Conservation (phyloP, 306 rosid species). For the Vicia sativa region DNA sequence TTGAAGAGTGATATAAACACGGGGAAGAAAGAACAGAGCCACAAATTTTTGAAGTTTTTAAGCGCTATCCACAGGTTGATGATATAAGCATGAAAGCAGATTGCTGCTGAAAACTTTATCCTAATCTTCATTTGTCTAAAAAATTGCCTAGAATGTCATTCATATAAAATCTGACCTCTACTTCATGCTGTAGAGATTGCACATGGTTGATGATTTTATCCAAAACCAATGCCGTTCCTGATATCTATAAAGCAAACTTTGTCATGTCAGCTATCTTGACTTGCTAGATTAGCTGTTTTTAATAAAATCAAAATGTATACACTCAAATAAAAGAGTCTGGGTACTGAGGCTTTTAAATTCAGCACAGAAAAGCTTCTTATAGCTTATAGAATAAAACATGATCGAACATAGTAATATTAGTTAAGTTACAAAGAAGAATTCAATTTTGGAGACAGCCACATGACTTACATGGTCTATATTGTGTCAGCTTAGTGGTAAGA, state of each 20-base stretch:
- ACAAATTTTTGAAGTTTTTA: conserved; percentile 9
- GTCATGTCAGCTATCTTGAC: conserved; percentile 33
- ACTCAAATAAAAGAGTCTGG: background rate
- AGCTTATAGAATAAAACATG: conserved; percentile 16
- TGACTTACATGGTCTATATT: background rate
- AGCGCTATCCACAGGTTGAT: conserved; percentile 6
- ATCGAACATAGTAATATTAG: background rate
- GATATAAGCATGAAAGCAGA: background rate
- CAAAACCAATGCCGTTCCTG: conserved; percentile 90
- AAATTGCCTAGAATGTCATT: conserved; percentile 29
- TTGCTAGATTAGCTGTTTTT: conserved; percentile 12
- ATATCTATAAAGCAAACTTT: conserved; percentile 62
- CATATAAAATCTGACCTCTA: conserved; percentile 78
- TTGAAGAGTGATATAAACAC: background rate
- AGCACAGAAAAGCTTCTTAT: conserved; percentile 14
- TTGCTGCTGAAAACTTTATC: conserved; percentile 38
- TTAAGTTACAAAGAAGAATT: background rate
- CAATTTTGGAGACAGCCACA: conserved; percentile 2
- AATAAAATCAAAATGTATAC: conserved; percentile 13
- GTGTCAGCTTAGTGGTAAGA: too few relatives aligned
- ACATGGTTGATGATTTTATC: conserved; percentile 98
- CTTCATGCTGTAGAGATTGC: conserved; percentile 88
- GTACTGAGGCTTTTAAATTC: background rate
- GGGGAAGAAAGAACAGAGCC: conserved; percentile 21
- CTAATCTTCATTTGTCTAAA: conserved; percentile 39